phyloP scores from a whole-genome alignment of 768 basidiomycete genomes.

The Cantharellus cinnabarinus region DNA sequence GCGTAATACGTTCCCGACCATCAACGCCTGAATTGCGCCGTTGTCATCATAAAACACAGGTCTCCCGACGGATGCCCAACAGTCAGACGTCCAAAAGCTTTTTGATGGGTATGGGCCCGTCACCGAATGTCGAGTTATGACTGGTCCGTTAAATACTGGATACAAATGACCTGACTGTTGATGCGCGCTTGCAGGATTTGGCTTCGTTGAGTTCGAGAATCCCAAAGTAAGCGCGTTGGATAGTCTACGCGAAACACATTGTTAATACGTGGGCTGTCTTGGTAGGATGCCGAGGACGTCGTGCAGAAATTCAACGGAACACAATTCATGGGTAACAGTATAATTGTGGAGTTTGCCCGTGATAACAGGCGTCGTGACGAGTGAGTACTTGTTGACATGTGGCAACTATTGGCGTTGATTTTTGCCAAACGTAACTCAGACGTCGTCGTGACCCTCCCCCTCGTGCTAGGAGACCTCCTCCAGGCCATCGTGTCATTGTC shows the following conservation, averaged over 20 bases:
- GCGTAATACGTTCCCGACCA: background rate
- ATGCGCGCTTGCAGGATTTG: slow-evolving; percentile 41
- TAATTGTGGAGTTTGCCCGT: slow-evolving; percentile 92
- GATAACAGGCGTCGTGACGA: slow-evolving; percentile 53
- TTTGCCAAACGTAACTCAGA: background rate
- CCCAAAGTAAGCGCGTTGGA: slow-evolving; percentile 30
- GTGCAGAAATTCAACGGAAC: slow-evolving; percentile 74
- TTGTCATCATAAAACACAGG: slow-evolving; percentile 22
- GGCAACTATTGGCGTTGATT: too few relatives aligned
- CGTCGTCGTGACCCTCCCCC: slow-evolving; percentile 18
- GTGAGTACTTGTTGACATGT: background rate
- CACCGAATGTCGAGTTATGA: slow-evolving; percentile 86
- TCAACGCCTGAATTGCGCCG: too few relatives aligned
- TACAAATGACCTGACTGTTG: background rate
- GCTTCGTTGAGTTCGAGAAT: slow-evolving; percentile 91
- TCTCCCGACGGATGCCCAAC: slow-evolving; percentile 63
- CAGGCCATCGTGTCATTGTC: slow-evolving; percentile 62
- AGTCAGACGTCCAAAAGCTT: slow-evolving; percentile 69
- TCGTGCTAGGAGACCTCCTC: slow-evolving; percentile 39
- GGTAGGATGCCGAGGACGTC: slow-evolving; percentile 86
- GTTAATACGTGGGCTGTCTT: background rate
- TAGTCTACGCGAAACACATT: background rate
- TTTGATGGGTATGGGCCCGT: slow-evolving; percentile 83
- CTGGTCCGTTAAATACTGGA: slow-evolving; percentile 29
- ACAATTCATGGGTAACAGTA: slow-evolving; percentile 76